Base-by-base conservation (phyloP, 306 rosid species). In the Mucuna pruriens region DNA sequence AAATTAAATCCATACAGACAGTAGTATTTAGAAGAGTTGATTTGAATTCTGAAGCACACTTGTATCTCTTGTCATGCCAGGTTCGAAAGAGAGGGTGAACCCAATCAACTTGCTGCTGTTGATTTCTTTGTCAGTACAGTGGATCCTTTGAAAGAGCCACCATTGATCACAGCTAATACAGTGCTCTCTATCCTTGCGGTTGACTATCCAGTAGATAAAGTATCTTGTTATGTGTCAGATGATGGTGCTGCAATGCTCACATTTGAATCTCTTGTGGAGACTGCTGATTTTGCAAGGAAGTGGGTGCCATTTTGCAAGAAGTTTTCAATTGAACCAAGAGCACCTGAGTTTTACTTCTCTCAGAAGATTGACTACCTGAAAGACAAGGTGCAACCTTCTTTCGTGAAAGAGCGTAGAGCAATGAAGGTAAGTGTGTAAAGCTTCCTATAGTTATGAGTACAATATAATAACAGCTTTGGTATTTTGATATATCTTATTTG, bases 71-170 rank as follows among this genome's bases (percentile, higher is more conserved):
- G 54, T 19, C 49, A 61, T 86, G 85, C 13, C 90, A 95, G 99
- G 89, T 93, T 68, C 84, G 98, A 95, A 87, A 93, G 96, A 84
- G 98, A 95, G 85, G 99, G 97, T 62, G 99, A 95, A 80, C 84
- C 84, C 10, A 91, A 86, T 13, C 84, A 79, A 80, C 98, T 95
- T 68, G 93, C 99, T 64, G 86, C 98, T 72, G 99, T 95, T 74
- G 99, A 95, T 86, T 95, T 95, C 89, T 95, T 95, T 34, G 99
- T 95, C 88, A 95, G 99, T 87, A 95, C 99, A 12, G 99, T 95
- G 4, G 99, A 95, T 85, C 99, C 99, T 49, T 8, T 95, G 92
- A 95, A 95, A 82, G 99, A 95, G 58, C 99, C 99, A 8, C 99
- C 99, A 0, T 33, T 95, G 86, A 95, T 95, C 86, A 95, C 99